A percentile compares a stretch with the other conserved stretches of the same genome.
phyloP scores from a whole-genome alignment of 129 eudicot genomes.

The Escallonia rubra region DNA sequence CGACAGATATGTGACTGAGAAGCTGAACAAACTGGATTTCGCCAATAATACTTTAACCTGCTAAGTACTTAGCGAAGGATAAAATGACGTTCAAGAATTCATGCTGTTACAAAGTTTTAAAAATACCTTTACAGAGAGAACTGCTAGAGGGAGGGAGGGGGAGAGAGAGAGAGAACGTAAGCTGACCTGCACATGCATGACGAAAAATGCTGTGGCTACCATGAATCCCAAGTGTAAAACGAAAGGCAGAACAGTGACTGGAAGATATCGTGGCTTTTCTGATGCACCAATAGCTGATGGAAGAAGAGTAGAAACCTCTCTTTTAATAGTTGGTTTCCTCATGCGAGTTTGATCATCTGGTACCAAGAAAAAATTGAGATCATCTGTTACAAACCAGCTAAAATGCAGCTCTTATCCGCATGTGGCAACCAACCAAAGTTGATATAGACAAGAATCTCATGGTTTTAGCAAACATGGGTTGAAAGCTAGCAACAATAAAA shows the following conservation, averaged over 20 bases:
- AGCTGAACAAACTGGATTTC: too few relatives aligned
- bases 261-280: constrained; percentile 25
- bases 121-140: too few relatives aligned
- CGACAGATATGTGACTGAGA: too few relatives aligned
- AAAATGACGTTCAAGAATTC: too few relatives aligned
- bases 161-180: too few relatives aligned
- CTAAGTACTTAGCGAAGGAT: too few relatives aligned
- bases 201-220: constrained; percentile 80
- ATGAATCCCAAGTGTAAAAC: constrained; percentile 78
- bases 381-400: constrained; percentile 27
- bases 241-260: constrained; percentile 60
- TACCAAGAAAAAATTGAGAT: constrained; percentile 4
- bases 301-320: constrained; percentile 9
- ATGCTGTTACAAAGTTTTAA: too few relatives aligned
- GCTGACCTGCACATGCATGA: constrained; percentile 97
- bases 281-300: constrained; percentile 20
- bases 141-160: too few relatives aligned
- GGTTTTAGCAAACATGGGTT: too few relatives aligned
- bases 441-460: neutral
- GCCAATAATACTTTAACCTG: too few relatives aligned
- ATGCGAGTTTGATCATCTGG: constrained; percentile 38
- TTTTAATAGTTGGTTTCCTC: constrained; percentile 29
- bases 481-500: too few relatives aligned
- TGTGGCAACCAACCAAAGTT: neutral
- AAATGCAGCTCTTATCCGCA: constrained; percentile 2